phyloP scores from a whole-genome alignment of 257 asterid species.

The Solanum raphanifolium region DNA sequence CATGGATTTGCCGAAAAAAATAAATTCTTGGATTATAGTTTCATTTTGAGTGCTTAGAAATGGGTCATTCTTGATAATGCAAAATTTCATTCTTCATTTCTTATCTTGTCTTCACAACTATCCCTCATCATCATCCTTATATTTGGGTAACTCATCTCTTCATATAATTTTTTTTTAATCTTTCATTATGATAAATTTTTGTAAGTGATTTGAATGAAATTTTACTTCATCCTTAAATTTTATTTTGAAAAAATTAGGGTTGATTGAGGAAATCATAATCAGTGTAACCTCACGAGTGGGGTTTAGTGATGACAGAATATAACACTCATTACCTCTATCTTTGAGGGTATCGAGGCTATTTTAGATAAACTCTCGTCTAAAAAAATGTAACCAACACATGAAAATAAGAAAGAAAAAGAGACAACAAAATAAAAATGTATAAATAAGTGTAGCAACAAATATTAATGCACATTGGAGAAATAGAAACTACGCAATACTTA shows the following conservation, averaged over 20 bases:
- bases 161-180: no score
- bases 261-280: no score
- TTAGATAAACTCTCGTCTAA: neutral
- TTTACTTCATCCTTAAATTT: no score
- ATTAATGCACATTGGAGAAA: neutral
- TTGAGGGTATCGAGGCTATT: neutral
- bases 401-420: neutral
- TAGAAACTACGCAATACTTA: neutral
- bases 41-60: neutral
- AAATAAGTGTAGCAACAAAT: neutral
- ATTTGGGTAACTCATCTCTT: no score
- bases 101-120: neutral
- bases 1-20: no score
- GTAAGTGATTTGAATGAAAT: no score
- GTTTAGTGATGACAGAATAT: no score
- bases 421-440: neutral
- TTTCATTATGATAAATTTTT: no score
- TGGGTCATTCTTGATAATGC: neutral
- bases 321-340: neutral
- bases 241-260: no score
- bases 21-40: no score
- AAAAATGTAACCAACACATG: neutral
- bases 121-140: no score
- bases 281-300: neutral
- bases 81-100: neutral